Evolutionary conservation across 257 asterid genomes (phyloP).

Genomic region (Paulownia fortunei): DNA sequence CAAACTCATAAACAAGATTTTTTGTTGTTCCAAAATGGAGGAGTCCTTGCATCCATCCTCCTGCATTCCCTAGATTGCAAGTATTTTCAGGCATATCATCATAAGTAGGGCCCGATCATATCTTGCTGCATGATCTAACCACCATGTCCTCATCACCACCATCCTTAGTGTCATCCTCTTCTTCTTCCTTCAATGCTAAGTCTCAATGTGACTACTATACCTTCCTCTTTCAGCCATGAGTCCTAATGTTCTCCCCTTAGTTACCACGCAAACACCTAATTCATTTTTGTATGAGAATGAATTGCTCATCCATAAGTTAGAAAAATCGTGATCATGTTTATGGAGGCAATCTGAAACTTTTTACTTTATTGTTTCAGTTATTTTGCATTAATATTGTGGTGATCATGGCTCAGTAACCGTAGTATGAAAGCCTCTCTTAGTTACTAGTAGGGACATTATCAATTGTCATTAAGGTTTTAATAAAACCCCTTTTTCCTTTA

Average conservation of each 20-base stretch:
- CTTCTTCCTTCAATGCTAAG: background rate
- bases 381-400: background rate
- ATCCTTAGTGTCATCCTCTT: background rate
- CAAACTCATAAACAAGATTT: background rate
- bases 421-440: too few relatives aligned
- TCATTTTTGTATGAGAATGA: background rate
- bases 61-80: too few relatives aligned
- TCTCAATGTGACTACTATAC: background rate
- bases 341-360: background rate
- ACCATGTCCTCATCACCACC: background rate
- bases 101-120: background rate
- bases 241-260: background rate
- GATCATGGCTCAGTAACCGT: too few relatives aligned
- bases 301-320: background rate
- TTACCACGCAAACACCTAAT: background rate
- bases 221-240: background rate
- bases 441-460: too few relatives aligned
- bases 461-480: too few relatives aligned
- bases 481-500: too few relatives aligned
- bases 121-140: conserved; percentile 6
- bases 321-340: background rate
- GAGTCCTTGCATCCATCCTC: background rate
- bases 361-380: background rate
- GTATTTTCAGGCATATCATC: background rate
- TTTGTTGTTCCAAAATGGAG: background rate